These are phyloP conservation scores for Vanilla planifolia DNA, from an alignment of 106 monocot species.

Conservation along the genomic window DNA sequence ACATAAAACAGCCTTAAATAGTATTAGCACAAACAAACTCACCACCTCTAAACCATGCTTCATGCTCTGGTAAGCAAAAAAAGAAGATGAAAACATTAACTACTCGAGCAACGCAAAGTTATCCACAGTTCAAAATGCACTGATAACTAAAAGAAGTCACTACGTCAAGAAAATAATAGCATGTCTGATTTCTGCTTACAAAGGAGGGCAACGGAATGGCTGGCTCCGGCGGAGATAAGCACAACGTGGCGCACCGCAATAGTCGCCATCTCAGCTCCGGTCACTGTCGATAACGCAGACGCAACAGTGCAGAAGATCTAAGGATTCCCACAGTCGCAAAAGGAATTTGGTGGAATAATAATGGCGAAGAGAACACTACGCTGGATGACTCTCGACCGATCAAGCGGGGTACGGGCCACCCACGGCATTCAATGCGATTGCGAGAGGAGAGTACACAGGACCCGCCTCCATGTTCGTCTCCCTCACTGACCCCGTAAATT, in stretches of 20 bases:
- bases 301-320: background rate
- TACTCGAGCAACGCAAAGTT: background rate
- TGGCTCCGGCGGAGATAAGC: slow-evolving; percentile 85
- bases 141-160: background rate
- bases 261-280: slow-evolving; percentile 3
- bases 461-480: background rate
- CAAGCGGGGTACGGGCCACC: background rate
- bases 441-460: background rate
- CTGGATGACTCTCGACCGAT: background rate
- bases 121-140: background rate
- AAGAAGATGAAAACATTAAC: background rate
- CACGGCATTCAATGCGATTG: background rate
- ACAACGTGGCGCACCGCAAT: slow-evolving; percentile 42
- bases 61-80: background rate
- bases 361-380: background rate
- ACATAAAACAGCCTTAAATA: background rate
- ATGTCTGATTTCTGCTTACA: slow-evolving; percentile 24
- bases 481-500: too few relatives aligned
- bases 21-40: background rate
- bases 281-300: background rate
- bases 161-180: background rate
- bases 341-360: background rate
- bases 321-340: background rate
- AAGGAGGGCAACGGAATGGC: slow-evolving; percentile 90
- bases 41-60: background rate